Percentiles rank a stretch among this genome's conserved stretches.
These are phyloP conservation scores for Petasospora fabianii DNA, from an alignment of 1,139 yeast species.

Conservation along the genomic window DNA sequence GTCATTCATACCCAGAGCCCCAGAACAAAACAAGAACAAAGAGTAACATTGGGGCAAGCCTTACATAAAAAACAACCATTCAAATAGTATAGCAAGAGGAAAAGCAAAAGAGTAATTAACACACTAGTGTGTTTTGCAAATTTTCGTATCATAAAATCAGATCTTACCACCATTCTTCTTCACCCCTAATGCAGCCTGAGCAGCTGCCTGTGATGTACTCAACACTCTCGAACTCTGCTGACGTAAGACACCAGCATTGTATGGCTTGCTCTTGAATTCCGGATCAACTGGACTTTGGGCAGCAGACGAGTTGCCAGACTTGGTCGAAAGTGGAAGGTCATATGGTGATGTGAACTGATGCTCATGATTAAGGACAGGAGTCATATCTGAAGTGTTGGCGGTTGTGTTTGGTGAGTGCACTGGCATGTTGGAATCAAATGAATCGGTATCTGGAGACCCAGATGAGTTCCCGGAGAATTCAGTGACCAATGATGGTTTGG, in stretches of 20 bases:
- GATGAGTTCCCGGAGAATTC: constrained; percentile 25
- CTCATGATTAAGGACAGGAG: constrained; percentile 18
- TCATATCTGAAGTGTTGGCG: constrained; percentile 21
- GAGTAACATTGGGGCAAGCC: no score
- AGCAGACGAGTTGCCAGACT: constrained; percentile 21
- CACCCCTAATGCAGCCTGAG: constrained; percentile 18
- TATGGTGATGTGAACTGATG: constrained; percentile 54
- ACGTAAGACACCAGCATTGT: constrained; percentile 19
- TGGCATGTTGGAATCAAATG: constrained; percentile 25
- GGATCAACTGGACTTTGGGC: constrained; percentile 20
- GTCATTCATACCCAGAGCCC: no score
- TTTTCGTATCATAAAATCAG: not conserved
- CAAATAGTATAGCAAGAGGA: not conserved
- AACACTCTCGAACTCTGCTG: constrained; percentile 20
- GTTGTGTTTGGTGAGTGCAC: constrained; percentile 27
- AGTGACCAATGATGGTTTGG: constrained; percentile 12
- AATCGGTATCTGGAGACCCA: constrained; percentile 26
- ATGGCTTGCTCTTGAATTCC: constrained; percentile 24
- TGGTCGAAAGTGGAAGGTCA: constrained; percentile 52
- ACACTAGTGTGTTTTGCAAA: not conserved
- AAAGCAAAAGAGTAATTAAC: not conserved
- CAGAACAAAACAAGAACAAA: not conserved
- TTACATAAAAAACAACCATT: no score
- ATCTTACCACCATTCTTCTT: constrained; percentile 6
- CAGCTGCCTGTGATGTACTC: constrained; percentile 20